These are phyloP conservation scores for Dothideomycetes sp. DNA, from an alignment of 2,329 filamentous ascomycete species.

Conservation along the genomic window DNA sequence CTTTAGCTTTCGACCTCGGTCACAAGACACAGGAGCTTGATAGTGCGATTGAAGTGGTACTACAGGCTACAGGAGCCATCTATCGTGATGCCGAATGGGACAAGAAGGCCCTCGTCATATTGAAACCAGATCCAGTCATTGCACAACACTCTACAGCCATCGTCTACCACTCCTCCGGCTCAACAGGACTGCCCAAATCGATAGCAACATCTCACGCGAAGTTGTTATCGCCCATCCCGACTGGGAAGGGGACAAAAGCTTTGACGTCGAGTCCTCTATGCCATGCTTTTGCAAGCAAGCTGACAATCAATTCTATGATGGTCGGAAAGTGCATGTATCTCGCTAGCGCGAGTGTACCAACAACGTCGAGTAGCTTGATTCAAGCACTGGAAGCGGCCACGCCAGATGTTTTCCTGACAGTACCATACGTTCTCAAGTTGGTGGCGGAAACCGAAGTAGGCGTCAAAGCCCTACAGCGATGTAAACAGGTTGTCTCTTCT, in stretches of 20 bases:
- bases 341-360: slow-evolving; percentile 43
- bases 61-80: slow-evolving; percentile 15
- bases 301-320: slow-evolving; percentile 42
- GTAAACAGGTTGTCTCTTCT: slow-evolving; percentile 20
- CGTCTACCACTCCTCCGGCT: slow-evolving; percentile 44
- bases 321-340: slow-evolving; percentile 41
- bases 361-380: slow-evolving; percentile 31
- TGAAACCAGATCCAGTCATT: slow-evolving; percentile 11
- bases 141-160: slow-evolving; percentile 23
- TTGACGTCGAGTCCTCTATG: slow-evolving; percentile 49
- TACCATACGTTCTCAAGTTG: slow-evolving; percentile 54
- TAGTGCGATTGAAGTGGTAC: slow-evolving; percentile 15
- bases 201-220: slow-evolving; percentile 46
- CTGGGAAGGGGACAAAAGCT: slow-evolving; percentile 34
- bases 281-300: slow-evolving; percentile 48
- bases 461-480: slow-evolving; percentile 15
- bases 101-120: slow-evolving; percentile 13
- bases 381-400: slow-evolving; percentile 15
- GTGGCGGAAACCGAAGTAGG: slow-evolving; percentile 48
- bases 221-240: slow-evolving; percentile 37
- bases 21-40: slow-evolving; percentile 20
- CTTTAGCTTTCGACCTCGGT: slow-evolving; percentile 15
- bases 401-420: slow-evolving; percentile 46
- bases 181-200: slow-evolving; percentile 52
- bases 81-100: slow-evolving; percentile 11